A percentile compares a stretch with the other conserved stretches of the same genome.
phyloP scores from a whole-genome alignment of 2,329 filamentous ascomycete genomes.

The Cadophora malorum region DNA sequence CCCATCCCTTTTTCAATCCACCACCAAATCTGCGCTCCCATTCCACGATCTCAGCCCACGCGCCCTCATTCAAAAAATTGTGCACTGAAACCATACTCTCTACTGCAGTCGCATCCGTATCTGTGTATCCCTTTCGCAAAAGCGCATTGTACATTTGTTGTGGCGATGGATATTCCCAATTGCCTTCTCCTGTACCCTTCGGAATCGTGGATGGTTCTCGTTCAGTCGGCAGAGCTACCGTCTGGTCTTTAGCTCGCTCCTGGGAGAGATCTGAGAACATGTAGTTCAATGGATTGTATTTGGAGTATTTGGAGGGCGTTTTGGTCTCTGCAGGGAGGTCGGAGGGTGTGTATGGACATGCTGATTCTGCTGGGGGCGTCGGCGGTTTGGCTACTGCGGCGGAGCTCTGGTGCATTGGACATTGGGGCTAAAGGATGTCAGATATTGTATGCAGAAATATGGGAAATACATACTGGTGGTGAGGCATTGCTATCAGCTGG shows the following conservation, averaged over 20 bases:
- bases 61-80: conserved; percentile 97
- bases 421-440: conserved; percentile 59
- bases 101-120: conserved; percentile 91
- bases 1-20: conserved; percentile 76
- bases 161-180: conserved; percentile 97
- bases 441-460: conserved; percentile 5
- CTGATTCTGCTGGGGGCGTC: conserved; percentile 42
- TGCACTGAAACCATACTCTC: conserved; percentile 98
- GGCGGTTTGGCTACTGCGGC: conserved; percentile 41
- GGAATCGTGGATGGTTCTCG: conserved; percentile 91
- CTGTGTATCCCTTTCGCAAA: conserved; percentile 91
- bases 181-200: conserved; percentile 76
- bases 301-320: conserved; percentile 62
- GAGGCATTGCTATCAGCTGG: conserved; percentile 32
- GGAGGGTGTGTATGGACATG: conserved; percentile 45
- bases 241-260: conserved; percentile 75
- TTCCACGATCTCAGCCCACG: conserved; percentile 91
- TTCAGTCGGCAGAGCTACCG: conserved; percentile 74
- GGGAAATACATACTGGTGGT: conserved; percentile 39
- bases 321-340: conserved; percentile 34
- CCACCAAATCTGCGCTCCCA: conserved; percentile 88
- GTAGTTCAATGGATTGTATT: conserved; percentile 85
- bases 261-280: conserved; percentile 93
- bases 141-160: conserved; percentile 99
- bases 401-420: conserved; percentile 68